Conservation (phyloP, 306 rosid genomes). For the Abrus pulchellus region DNA sequence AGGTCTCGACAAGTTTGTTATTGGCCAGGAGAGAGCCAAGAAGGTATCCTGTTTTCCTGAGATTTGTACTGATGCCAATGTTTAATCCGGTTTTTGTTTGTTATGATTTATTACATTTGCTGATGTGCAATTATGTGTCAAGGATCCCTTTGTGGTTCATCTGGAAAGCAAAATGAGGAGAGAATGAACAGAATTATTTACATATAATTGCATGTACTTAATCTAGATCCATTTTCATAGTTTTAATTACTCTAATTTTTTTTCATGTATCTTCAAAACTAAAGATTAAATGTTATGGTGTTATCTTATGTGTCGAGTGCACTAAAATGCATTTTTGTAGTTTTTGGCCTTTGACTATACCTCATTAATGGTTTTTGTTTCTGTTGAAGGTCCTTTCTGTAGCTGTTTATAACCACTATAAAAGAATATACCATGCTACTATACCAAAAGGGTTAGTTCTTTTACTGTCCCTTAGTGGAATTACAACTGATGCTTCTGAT, state of each 20-base stretch:
- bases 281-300: not conserved
- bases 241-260: conserved; percentile 33
- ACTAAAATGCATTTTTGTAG: conserved; percentile 37
- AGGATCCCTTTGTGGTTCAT: conserved; percentile 7
- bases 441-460: conserved; percentile 81
- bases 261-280: not conserved
- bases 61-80: conserved; percentile 11
- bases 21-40: conserved; percentile 92
- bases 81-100: conserved; percentile 7
- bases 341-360: conserved; percentile 23
- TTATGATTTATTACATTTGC: conserved; percentile 3
- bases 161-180: conserved; percentile 27
- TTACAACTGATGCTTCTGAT: not conserved
- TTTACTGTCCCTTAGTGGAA: conserved; percentile 13
- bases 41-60: conserved; percentile 59
- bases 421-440: conserved; percentile 84
- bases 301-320: conserved; percentile 9
- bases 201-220: not conserved
- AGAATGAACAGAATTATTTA: not conserved
- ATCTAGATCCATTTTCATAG: conserved; percentile 6
- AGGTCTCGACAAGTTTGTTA: conserved; percentile 95
- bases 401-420: conserved; percentile 97
- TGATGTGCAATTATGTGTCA: conserved; percentile 24
- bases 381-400: conserved; percentile 90
- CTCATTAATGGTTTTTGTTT: conserved; percentile 51